Evolutionary conservation across 768 basidiomycete species (phyloP).

Genomic region (Lentinula guzmanii): DNA sequence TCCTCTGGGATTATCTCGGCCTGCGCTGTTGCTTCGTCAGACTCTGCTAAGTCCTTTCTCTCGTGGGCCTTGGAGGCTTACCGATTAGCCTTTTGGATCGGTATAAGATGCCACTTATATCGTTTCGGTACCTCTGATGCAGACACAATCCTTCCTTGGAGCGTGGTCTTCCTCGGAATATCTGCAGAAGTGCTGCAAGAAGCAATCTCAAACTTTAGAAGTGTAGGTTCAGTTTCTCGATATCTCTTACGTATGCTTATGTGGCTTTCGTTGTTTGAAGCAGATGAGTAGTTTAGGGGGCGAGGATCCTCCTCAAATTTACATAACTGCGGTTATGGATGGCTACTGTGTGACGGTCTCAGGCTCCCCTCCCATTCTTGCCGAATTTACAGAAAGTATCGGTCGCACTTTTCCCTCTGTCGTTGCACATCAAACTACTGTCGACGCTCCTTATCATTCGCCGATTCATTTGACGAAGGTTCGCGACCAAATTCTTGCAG

Average conservation of each 20-base stretch:
- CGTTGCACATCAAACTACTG: slow-evolving; percentile 33
- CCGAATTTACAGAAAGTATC: slow-evolving; percentile 32
- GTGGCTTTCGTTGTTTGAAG: background rate
- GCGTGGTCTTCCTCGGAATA: slow-evolving; percentile 31
- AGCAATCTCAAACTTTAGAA: slow-evolving; percentile 8
- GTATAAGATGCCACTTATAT: slow-evolving; percentile 31
- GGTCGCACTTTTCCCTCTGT: slow-evolving; percentile 19
- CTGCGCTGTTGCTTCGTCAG: slow-evolving; percentile 33
- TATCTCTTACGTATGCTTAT: slow-evolving; percentile 1
- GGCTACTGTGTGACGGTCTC: slow-evolving; percentile 48
- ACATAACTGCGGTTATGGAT: slow-evolving; percentile 46
- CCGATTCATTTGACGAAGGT: slow-evolving; percentile 23
- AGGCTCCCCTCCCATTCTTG: slow-evolving; percentile 46
- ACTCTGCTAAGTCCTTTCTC: slow-evolving; percentile 25
- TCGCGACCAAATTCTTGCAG: slow-evolving; percentile 35
- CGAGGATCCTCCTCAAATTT: slow-evolving; percentile 22
- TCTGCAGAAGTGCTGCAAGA: slow-evolving; percentile 16
- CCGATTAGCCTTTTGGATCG: slow-evolving; percentile 37
- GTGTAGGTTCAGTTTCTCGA: slow-evolving; percentile 5
- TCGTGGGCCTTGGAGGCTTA: slow-evolving; percentile 28
- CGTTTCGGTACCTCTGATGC: slow-evolving; percentile 10
- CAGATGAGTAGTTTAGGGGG: background rate
- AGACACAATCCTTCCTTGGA: slow-evolving; percentile 35
- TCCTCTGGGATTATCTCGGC: slow-evolving; percentile 41
- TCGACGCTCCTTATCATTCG: slow-evolving; percentile 52